Conservation (phyloP, 2,329 filamentous ascomycete species). For the Cordyceps javanica region DNA sequence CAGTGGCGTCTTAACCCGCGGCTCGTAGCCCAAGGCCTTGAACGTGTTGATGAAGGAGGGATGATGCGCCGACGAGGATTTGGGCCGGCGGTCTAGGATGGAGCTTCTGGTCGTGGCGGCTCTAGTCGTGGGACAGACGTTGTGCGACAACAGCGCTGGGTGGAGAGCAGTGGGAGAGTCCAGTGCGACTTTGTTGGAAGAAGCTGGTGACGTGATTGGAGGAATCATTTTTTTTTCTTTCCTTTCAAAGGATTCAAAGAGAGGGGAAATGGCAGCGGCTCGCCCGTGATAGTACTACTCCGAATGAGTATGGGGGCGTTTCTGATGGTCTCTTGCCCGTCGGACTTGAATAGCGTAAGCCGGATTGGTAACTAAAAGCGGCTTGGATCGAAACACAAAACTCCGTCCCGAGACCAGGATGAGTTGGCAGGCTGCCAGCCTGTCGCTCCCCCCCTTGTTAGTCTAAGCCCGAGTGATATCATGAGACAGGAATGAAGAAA, state of each 20-base stretch:
- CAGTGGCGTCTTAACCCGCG: slow-evolving; percentile 15
- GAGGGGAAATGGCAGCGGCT: no score
- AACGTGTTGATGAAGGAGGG: slow-evolving; percentile 18
- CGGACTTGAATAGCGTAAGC: slow-evolving; percentile 8
- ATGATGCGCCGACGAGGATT: slow-evolving; percentile 12
- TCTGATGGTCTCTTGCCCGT: neutral
- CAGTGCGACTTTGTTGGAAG: neutral
- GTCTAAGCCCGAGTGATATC: neutral
- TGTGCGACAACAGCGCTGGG: slow-evolving; percentile 3
- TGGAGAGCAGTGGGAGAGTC: slow-evolving; percentile 2
- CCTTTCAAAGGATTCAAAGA: neutral
- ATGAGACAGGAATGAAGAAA: neutral
- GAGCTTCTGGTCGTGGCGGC: neutral
- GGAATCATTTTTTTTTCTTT: neutral
- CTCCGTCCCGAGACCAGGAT: neutral
- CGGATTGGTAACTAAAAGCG: neutral
- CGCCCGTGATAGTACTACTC: no score
- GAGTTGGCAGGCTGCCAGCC: neutral
- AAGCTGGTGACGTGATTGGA: neutral
- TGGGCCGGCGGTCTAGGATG: slow-evolving; percentile 17
- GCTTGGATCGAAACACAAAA: slow-evolving; percentile 4
- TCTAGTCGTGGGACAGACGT: neutral
- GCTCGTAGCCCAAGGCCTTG: slow-evolving; percentile 17
- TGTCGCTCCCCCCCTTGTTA: neutral
- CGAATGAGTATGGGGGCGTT: neutral